Evolutionary conservation across 164 flowering plant genomes (phyloP), one percentile per base, ranked within the genome.

Genomic region (Magnolia officinalis): DNA sequence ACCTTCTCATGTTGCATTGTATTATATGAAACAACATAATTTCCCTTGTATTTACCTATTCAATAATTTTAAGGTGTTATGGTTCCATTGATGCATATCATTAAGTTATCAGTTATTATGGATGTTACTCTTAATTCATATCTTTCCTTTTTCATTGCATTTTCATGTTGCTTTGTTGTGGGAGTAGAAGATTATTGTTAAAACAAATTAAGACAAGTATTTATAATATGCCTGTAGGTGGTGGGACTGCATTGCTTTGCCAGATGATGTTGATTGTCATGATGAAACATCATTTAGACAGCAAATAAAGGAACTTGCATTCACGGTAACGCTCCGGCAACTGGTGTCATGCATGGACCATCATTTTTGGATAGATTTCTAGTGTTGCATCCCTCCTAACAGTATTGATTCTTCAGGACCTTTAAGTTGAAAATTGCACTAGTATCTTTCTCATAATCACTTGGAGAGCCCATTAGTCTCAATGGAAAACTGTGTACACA

Each of bases 191-290:
- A 29, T 65, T 65, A 21, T 24, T 21, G 24, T 24, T 21, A 11
- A 21, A 23, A 65, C 29, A 65, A 65, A 67, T 16, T 68, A 29
- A 29, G 50, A 68, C 8, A 14, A 14, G 37, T 9, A 68, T 68
- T 31, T 55, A 24, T 72, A 1, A 63, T 68, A 8, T 75, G 49
- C 67, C 55, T 84, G 21, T 82, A 96, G 99, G 91, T 94, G 98
- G 99, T 94, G 99, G 99, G 97, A 96, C 63, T 94, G 99, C 85
- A 84, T 92, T 81, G 87, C 97, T 67, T 84, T 94, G 81, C 97
- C 99, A 68, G 92, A 86, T 74, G 95, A 94, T 83, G 86, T 93
- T 83, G 95, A 85, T 77, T 49, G 72, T 78, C 82, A 81, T 52
- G 88, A 92, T 80, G 96, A 94, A 80, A 83, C 74, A 73, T 82